Evolutionary conservation across 192 early-diverging fungal species (phyloP).

Genomic region (Rhizoclosmatium globosum): DNA sequence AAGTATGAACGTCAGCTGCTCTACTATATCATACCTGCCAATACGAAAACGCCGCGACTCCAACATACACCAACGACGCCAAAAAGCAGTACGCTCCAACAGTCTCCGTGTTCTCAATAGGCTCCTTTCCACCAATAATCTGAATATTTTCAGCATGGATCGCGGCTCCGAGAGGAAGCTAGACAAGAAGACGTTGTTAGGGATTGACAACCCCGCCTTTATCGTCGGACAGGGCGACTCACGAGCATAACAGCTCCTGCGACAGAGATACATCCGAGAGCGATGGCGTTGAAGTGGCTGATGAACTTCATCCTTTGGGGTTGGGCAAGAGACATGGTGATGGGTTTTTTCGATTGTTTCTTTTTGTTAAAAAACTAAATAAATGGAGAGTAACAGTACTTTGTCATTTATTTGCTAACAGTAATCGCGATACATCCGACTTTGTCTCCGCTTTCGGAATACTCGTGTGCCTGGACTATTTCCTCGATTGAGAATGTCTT

Average conservation of each 20-base stretch:
- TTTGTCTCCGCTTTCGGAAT: conserved; percentile 6
- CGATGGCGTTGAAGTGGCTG: conserved; percentile 34
- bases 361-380: too few relatives aligned
- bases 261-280: conserved; percentile 9
- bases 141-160: conserved; percentile 26
- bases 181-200: background rate
- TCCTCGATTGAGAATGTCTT: conserved; percentile 27
- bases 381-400: too few relatives aligned
- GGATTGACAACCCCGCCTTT: too few relatives aligned
- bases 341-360: too few relatives aligned
- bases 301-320: conserved; percentile 14
- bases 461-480: conserved; percentile 12
- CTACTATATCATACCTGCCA: conserved; percentile 31
- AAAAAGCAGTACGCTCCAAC: conserved; percentile 41
- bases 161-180: conserved; percentile 40
- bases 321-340: conserved; percentile 4
- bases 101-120: conserved; percentile 38
- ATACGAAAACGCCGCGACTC: conserved; percentile 27
- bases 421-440: conserved; percentile 8
- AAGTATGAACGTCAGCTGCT: background rate
- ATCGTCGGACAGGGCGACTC: too few relatives aligned
- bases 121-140: conserved; percentile 42
- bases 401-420: too few relatives aligned
- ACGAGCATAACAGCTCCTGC: conserved; percentile 36
- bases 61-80: conserved; percentile 35